Percentiles rank a stretch among this genome's conserved stretches.
Conservation (phyloP, 768 basidiomycete species). For the Lentinula raphanica region DNA sequence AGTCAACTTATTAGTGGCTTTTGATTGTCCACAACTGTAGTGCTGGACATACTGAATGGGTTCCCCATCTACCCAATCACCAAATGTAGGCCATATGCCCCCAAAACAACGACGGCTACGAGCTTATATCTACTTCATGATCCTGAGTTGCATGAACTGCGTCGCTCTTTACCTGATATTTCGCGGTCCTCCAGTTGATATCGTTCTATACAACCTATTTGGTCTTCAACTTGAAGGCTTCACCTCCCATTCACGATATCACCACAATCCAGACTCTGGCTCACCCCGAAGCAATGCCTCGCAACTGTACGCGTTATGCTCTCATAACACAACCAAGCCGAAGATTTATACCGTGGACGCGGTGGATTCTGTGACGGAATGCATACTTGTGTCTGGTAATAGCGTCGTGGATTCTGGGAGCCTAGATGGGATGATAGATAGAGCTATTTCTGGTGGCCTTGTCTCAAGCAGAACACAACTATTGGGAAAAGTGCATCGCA, state of each 20-base stretch:
- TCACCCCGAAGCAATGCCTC: not conserved
- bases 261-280: not conserved
- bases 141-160: not conserved
- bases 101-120: not conserved
- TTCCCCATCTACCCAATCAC: not conserved
- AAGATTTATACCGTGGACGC: conserved; percentile 1
- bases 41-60: not conserved
- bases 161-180: not conserved
- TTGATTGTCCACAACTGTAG: no score
- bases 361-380: not conserved
- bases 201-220: not conserved
- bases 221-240: not conserved
- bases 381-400: not conserved
- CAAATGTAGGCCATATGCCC: not conserved
- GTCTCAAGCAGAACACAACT: not conserved
- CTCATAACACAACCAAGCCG: not conserved
- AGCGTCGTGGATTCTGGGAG: conserved; percentile 3
- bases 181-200: not conserved
- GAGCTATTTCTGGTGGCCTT: not conserved
- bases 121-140: not conserved
- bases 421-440: not conserved
- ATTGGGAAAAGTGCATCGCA: not conserved
- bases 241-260: not conserved
- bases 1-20: no score
- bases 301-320: conserved; percentile 1